phyloP scores from a whole-genome alignment of 306 rosid genomes.

The Benincasa hispida region DNA sequence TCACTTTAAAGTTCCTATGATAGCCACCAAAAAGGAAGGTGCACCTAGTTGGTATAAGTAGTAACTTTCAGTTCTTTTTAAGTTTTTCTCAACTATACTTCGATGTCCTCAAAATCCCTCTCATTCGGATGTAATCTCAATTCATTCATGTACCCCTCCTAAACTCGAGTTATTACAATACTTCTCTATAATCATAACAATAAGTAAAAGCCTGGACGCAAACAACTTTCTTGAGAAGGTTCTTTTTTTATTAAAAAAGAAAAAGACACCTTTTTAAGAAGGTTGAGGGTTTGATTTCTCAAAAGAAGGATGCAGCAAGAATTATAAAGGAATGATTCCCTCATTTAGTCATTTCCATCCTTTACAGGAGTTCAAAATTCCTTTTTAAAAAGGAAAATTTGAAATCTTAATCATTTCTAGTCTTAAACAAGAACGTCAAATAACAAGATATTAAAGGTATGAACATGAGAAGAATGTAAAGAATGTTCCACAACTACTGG shows the following conservation, averaged over 20 bases:
- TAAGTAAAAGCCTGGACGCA: background rate
- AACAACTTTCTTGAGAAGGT: background rate
- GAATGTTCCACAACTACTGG: background rate
- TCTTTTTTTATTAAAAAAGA: no score
- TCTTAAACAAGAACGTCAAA: background rate
- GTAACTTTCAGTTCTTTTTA: no score
- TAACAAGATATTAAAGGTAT: background rate
- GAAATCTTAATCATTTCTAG: background rate
- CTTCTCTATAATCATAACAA: background rate
- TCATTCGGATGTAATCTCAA: no score
- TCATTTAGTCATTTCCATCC: background rate
- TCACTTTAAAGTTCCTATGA: no score
- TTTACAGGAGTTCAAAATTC: background rate
- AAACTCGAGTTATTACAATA: no score
- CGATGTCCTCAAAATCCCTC: no score
- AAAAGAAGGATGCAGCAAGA: background rate
- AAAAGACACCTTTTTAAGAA: background rate
- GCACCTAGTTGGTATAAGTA: no score
- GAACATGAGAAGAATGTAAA: background rate
- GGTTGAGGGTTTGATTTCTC: background rate
- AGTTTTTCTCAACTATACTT: no score
- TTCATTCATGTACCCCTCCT: no score
- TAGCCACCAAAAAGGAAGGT: no score
- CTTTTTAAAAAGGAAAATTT: background rate
- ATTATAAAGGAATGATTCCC: background rate